Base-by-base conservation (phyloP, 768 basidiomycete genomes). In the Serpula lacrymans region DNA sequence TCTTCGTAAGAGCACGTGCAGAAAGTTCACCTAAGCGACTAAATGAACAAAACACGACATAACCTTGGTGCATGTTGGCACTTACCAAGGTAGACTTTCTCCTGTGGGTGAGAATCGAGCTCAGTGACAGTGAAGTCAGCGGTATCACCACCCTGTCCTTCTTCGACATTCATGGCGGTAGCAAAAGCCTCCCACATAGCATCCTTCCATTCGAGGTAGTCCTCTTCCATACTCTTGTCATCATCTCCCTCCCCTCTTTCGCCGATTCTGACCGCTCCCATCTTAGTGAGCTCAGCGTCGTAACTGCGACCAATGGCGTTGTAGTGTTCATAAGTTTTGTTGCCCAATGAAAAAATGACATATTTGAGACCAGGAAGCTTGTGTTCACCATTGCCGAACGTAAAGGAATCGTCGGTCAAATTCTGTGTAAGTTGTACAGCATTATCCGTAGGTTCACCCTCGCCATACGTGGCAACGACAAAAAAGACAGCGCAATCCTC, bases 171-270 rank as follows among this genome's bases (percentile, higher is more conserved):
- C 76, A 97, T 77, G 16, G 77, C 77, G 41, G 72, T 61, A n/a
- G 92, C 75, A 46, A 98, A 89, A 4, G 82, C 80, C 13, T 86
- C 83, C 88, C 93, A 98, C 93, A 98, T 94, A 51, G 74, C 77
- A 57, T 99, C 95, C 64, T 98, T 99, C 95, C 95, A 99, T 54
- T 90, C 93, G 10, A 99, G 78, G 61, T 98, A 99, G 63, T 99
- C 95, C 69, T 99, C 95, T 62, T 99, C 95, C 94, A 99, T 97
- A 58, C 88, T 92, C 73, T 96, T 96, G 66, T 99, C 96, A 57
- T 99, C 95, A 57, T 99, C 96, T 48, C 95, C 95, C 64, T 98
- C 94, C 8, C 95, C 95, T 27, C 85, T 74, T 59, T 85, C 83
- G 30, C 93, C 93, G 25, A 98, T 87, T 38, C 91, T 81, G 39